Evolutionary conservation across 495 filamentous ascomycete genomes (phyloP), one percentile per base, ranked within the genome.

Genomic region (Bacidia rubella): DNA sequence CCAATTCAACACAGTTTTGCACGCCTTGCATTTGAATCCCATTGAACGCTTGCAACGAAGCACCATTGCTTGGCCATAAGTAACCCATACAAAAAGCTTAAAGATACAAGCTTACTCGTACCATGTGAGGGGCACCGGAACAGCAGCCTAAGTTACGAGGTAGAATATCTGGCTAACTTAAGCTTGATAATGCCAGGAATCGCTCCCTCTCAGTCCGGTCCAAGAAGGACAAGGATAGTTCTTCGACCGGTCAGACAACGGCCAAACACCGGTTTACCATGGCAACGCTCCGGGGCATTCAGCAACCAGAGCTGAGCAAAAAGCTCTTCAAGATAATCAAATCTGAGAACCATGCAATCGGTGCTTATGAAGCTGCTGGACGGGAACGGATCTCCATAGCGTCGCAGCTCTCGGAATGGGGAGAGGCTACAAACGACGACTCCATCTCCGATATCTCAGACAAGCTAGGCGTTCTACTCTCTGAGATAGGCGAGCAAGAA

Each of bases 341-440:
- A 67, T 82, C 80, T 49, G 83, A 89, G 65, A 95, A 93, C 72
- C 71, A 81, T 58, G 80, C 86, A 11, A 88, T 96, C 59, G 71
- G 78, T 27, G 84, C 84, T 47, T 83, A 96, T 66, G 85, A 94
- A 67, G 63, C 79, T 0, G 92, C 92, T 10, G 85, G 79, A 20
- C 81, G 81, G 45, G 87, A 92, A 67, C 85, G 87, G 52, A 67
- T 85, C 35, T 79, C 81, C 15, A 84, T 95, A 60, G 90, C 90
- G 9, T 77, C 79, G 1, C 88, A 96, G 69, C 78, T 98, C n/a
- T 90, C 85, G 3, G 92, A 95, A 52, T 97, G 93, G 93, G 93
- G 92, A 49, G 89, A 95, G 65, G 76, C 82, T 40, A 92, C 89
- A 2, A 73, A 75, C 2, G 92, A 98, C 63, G 88, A 92, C 44